These are phyloP conservation scores for Flaveria sonorensis DNA, from an alignment of 129 eudicot genomes.

Conservation along the genomic window DNA sequence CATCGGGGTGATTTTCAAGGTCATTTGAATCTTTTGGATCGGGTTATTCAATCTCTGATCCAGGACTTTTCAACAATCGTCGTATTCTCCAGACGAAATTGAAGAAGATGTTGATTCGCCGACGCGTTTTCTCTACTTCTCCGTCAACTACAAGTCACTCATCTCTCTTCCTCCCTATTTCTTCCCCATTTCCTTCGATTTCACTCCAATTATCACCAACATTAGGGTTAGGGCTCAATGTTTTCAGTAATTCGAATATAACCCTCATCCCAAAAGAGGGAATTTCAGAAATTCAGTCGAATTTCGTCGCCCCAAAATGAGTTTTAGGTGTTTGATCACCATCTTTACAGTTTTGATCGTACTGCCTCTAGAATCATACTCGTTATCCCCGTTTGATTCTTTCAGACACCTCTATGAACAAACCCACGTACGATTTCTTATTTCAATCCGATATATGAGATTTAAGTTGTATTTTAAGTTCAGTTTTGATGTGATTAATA, in stretches of 20 bases:
- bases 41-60: too few species aligned
- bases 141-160: conserved; percentile 31
- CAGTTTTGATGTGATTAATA: neutral
- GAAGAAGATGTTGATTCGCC: conserved; percentile 27
- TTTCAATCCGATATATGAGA: neutral
- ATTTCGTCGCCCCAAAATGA: conserved; percentile 19
- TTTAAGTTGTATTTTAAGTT: neutral
- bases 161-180: neutral
- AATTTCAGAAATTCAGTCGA: neutral
- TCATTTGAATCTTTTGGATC: too few species aligned
- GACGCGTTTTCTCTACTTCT: conserved; percentile 40
- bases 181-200: neutral
- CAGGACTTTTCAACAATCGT: conserved; percentile 26
- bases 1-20: too few species aligned
- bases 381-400: conserved; percentile 20
- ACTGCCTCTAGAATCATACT: conserved; percentile 27
- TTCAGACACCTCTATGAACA: conserved; percentile 29
- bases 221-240: too few species aligned
- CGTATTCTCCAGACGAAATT: conserved; percentile 26
- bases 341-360: conserved; percentile 18
- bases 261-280: too few species aligned
- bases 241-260: too few species aligned
- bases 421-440: conserved; percentile 13
- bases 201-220: neutral
- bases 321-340: neutral